Conservation (phyloP, 129 eudicot species). For the Rutidosis leptorrhynchoides region DNA sequence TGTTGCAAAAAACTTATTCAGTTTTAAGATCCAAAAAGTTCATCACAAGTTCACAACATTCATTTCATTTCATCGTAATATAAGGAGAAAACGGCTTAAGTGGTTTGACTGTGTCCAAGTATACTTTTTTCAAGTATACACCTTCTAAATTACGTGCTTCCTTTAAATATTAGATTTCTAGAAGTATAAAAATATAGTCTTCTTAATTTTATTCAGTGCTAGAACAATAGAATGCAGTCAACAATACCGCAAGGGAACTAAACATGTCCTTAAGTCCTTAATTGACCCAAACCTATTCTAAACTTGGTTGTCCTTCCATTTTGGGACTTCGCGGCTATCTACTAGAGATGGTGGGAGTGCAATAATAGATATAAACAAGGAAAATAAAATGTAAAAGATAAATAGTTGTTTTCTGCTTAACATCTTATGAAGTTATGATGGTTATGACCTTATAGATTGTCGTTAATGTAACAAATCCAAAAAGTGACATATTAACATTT, state of each 20-base stretch:
- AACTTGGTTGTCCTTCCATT: neutral
- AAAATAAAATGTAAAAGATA: neutral
- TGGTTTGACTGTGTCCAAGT: neutral
- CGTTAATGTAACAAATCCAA: conserved; percentile 17
- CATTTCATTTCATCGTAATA: neutral
- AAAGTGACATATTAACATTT: conserved; percentile 24
- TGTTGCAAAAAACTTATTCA: neutral
- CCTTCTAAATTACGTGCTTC: neutral
- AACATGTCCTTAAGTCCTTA: neutral
- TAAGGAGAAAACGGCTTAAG: neutral
- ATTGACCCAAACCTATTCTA: neutral
- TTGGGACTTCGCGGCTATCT: neutral
- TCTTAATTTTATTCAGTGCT: neutral
- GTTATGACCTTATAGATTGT: too few relatives aligned
- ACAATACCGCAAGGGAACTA: neutral
- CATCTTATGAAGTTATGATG: conserved; percentile 11
- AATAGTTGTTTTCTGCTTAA: conserved; percentile 19
- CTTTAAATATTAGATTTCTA: neutral
- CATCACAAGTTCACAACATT: too few relatives aligned
- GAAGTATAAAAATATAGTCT: too few relatives aligned
- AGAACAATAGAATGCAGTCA: neutral
- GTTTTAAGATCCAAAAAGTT: neutral
- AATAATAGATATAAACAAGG: neutral
- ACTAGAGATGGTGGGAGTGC: neutral
- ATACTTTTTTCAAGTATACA: neutral